A percentile compares a stretch with the other conserved stretches of the same genome.
Conservation (phyloP, 352 stramenopile species). For the Pythium aquatile region DNA sequence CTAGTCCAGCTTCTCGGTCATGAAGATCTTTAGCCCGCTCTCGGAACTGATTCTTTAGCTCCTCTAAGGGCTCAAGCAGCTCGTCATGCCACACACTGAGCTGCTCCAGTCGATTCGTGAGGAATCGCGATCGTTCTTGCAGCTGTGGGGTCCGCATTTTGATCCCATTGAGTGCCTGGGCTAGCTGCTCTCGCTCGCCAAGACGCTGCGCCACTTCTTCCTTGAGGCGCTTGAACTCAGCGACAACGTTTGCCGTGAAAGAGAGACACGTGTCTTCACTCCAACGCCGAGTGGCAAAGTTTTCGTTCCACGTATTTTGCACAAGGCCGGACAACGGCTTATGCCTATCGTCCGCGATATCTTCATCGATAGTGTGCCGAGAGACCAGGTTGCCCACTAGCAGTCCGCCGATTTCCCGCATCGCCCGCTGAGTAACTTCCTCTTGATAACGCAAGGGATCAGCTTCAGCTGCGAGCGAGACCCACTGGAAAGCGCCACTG, state of each 20-base stretch:
- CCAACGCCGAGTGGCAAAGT: neutral
- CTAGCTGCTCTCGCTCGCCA: neutral
- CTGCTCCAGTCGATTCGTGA: conserved; percentile 1
- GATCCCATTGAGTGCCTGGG: neutral
- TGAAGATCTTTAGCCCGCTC: conserved; percentile 3
- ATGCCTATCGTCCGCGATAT: neutral
- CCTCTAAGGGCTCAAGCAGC: conserved; percentile 1
- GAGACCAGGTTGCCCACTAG: neutral
- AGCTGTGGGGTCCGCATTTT: conserved; percentile 7
- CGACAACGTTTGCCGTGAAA: conserved; percentile 15
- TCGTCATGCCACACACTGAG: conserved; percentile 18
- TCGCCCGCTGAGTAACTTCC: conserved; percentile 9
- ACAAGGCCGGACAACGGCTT: neutral
- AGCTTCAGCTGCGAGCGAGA: conserved; percentile 2
- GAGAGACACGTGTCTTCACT: conserved; percentile 12
- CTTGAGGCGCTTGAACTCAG: conserved; percentile 2
- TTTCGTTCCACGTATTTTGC: neutral
- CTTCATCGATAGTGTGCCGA: neutral
- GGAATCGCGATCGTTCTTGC: neutral
- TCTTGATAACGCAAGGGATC: conserved; percentile 7
- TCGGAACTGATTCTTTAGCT: neutral
- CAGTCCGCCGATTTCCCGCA: conserved; percentile 5
- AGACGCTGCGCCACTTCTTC: neutral
- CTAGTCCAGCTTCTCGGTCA: conserved; percentile 14
- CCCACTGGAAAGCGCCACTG: conserved; percentile 23